Percentiles rank a stretch among this genome's conserved stretches.
These are phyloP conservation scores for Entomortierella lignicola DNA, from an alignment of 192 early-diverging fungal species.

Conservation along the genomic window DNA sequence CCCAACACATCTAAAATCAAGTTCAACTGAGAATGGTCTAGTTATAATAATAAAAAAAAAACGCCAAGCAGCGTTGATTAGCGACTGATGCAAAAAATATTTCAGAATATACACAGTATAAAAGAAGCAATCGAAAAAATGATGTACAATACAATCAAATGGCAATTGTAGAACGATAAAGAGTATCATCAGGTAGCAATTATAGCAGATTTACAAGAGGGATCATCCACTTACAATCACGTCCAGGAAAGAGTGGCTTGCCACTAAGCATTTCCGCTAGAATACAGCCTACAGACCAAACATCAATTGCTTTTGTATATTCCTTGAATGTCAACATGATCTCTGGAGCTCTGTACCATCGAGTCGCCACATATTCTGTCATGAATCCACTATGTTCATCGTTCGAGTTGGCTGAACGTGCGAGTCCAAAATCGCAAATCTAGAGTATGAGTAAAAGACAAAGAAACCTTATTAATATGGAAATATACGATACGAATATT, in stretches of 20 bases:
- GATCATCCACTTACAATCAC: slow-evolving; percentile 65
- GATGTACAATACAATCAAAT: too few relatives aligned
- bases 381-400: slow-evolving; percentile 89
- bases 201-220: too few relatives aligned
- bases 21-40: slow-evolving; percentile 94
- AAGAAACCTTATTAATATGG: background rate
- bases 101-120: too few relatives aligned
- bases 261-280: slow-evolving; percentile 86
- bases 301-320: slow-evolving; percentile 98
- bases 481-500: too few relatives aligned
- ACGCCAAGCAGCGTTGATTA: background rate
- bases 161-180: too few relatives aligned
- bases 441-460: slow-evolving; percentile 31
- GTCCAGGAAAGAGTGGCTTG: slow-evolving; percentile 84
- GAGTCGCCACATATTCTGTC: slow-evolving; percentile 95
- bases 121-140: too few relatives aligned
- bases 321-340: slow-evolving; percentile 97
- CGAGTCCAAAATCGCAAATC: slow-evolving; percentile 99
- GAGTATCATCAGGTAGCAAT: too few relatives aligned
- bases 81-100: too few relatives aligned
- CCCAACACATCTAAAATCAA: slow-evolving; percentile 96
- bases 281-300: slow-evolving; percentile 94
- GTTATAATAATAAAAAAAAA: background rate
- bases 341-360: slow-evolving; percentile 96
- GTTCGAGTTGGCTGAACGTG: slow-evolving; percentile 88